Percentiles rank a stretch among this genome's conserved stretches.
Conservation (phyloP, 148 eudicot genomes). For the Rhododendron williamsianum region DNA sequence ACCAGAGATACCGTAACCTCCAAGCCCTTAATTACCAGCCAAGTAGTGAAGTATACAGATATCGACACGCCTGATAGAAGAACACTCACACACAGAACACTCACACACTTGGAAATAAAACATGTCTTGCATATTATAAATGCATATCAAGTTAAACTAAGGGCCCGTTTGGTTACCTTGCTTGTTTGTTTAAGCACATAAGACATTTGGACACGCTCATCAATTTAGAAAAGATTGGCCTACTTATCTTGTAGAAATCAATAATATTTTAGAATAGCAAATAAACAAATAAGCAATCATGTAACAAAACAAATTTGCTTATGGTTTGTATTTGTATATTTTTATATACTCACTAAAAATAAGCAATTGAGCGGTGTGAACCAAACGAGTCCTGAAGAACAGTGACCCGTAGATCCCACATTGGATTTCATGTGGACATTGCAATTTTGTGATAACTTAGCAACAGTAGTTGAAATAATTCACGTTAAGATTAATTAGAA, state of each 20-base stretch:
- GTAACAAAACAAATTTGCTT: not conserved
- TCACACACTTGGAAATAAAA: not conserved
- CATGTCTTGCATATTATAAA: not conserved
- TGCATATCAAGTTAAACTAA: not conserved
- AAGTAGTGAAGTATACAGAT: too few species aligned
- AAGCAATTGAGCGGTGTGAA: not conserved
- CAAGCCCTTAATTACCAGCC: too few species aligned
- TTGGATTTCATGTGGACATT: not conserved
- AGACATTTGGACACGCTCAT: not conserved
- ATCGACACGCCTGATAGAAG: too few species aligned
- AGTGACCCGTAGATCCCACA: not conserved
- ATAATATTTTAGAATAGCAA: not conserved
- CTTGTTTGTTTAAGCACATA: not conserved
- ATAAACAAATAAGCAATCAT: not conserved
- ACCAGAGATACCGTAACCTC: too few species aligned
- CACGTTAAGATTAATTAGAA: too few species aligned
- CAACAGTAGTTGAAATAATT: too few species aligned
- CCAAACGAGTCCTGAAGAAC: not conserved
- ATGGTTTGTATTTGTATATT: not conserved
- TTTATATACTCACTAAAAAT: not conserved
- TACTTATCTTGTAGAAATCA: not conserved
- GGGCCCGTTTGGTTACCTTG: not conserved
- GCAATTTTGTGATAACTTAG: not conserved
- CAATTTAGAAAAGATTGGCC: not conserved
- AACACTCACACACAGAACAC: too few species aligned